Base-by-base conservation (phyloP, 106 monocot genomes). In the Narthecium ossifragum region DNA sequence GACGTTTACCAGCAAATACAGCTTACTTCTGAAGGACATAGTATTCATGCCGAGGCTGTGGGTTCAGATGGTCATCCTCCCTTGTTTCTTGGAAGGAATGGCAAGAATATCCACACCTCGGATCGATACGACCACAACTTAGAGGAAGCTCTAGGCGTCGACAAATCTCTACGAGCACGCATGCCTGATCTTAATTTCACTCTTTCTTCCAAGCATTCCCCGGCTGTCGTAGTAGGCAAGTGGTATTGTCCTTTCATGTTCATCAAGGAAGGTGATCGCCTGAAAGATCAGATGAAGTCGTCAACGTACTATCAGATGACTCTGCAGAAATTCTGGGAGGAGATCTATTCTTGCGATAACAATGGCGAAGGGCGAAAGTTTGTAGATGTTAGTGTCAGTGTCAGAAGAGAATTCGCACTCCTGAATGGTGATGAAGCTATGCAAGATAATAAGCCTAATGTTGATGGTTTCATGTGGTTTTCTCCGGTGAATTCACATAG, bases 211-310 rank as follows among this genome's bases (percentile, higher is more conserved):
- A n/a, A n/a, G n/a, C n/a, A n/a, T n/a, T 39, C 58, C 12, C 34
- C 46, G 22, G 11, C 45, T 6, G 48, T 59, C 5, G 56, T 58
- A 9, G 54, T 81, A 5, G 81, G 81, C 11, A 81, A 74, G 25
- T 86, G 85, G 85, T 81, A 78, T 31, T 49, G 47, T 49, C 85
- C 85, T 10, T 81, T 62, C 45, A 22, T 81, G 6, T 75, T 78
- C 33, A 50, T 86, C 4, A 77, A 78, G 50, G 85, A 85, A 41
- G 64, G 28, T 2, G 49, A 8, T 8, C 28, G 14, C 24, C 25
- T 62, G n/a, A 50, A 70, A 24, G 66, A 68, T 9, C 73, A 66
- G 27, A 74, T 73, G 73, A 53, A 51, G 20, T 46, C 18, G 18
- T 59, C 73, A 24, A 59, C 68, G 57, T 81, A 80, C 57, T 86